phyloP scores from a whole-genome alignment of 2,329 filamentous ascomycete genomes.

The Verticillium klebahnii region DNA sequence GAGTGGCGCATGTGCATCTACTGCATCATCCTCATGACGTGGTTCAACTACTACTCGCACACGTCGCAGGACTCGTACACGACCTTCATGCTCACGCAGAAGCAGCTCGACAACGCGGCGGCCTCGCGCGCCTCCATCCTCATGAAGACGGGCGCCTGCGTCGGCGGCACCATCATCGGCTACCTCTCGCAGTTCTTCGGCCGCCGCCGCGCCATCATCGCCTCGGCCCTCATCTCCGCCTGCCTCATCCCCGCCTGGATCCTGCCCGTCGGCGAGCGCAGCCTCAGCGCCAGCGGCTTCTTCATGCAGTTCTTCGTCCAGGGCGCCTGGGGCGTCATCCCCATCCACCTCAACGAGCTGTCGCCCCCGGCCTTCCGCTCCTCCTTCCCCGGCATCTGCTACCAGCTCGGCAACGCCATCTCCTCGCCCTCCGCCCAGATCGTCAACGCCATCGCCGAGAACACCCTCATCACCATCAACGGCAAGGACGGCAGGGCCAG shows the following conservation, averaged over 20 bases:
- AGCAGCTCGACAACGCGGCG: conserved; percentile 58
- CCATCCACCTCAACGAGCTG: conserved; percentile 70
- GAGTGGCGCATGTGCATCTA: conserved; percentile 79
- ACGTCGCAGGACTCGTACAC: conserved; percentile 79
- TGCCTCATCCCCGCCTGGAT: conserved; percentile 67
- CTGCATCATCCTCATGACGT: conserved; percentile 74
- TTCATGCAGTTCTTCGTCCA: conserved; percentile 67
- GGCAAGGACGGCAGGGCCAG: neutral
- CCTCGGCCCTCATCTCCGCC: conserved; percentile 54
- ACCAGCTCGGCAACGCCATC: conserved; percentile 73
- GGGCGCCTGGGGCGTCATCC: conserved; percentile 63
- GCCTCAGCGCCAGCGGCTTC: conserved; percentile 61
- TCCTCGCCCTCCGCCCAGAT: conserved; percentile 71
- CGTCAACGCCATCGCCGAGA: conserved; percentile 69
- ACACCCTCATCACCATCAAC: conserved; percentile 47
- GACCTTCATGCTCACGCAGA: conserved; percentile 72
- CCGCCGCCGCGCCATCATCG: conserved; percentile 63
- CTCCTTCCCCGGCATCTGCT: conserved; percentile 65
- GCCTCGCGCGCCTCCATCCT: conserved; percentile 74
- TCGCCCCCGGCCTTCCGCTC: conserved; percentile 67
- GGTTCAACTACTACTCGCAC: conserved; percentile 72
- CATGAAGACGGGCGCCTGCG: conserved; percentile 74
- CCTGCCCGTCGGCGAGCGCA: conserved; percentile 53
- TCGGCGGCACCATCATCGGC: conserved; percentile 68
- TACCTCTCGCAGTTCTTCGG: conserved; percentile 73